phyloP scores from a whole-genome alignment of 768 basidiomycete genomes.

The Pleurotus cornucopiae region DNA sequence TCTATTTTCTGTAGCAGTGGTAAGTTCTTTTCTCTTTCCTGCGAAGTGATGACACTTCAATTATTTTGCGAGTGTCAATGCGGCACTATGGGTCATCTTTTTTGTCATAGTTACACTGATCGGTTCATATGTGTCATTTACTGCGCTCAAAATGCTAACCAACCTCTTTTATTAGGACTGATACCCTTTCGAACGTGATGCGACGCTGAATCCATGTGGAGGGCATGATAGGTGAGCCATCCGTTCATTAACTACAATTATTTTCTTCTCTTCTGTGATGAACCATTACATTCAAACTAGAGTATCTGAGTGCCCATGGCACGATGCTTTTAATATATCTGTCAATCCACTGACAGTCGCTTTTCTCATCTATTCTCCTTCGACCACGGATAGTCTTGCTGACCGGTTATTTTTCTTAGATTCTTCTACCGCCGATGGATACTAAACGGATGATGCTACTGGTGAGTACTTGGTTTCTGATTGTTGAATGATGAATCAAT shows the following conservation, averaged over 20 bases:
- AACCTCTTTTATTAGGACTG: no score
- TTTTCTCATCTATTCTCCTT: neutral
- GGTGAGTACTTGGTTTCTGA: conserved; percentile 29
- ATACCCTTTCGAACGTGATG: no score
- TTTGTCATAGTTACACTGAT: conserved; percentile 96
- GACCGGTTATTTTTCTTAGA: conserved; percentile 4
- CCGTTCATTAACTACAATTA: neutral
- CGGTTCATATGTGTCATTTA: conserved; percentile 26
- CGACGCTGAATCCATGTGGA: no score
- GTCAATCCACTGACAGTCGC: conserved; percentile 53
- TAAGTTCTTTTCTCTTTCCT: neutral
- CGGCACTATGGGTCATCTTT: conserved; percentile 48
- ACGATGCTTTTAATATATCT: conserved; percentile 68
- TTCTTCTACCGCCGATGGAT: neutral
- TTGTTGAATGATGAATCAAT: conserved; percentile 51
- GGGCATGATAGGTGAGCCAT: neutral
- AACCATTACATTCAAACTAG: conserved; percentile 81
- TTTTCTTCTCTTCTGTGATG: conserved; percentile 35
- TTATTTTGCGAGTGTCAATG: conserved; percentile 48
- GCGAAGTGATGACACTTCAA: conserved; percentile 57
- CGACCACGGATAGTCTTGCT: conserved; percentile 3
- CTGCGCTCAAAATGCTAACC: no score
- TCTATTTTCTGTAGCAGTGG: neutral
- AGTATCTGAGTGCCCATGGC: conserved; percentile 78
- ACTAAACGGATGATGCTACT: neutral